phyloP scores from a whole-genome alignment of 1,284 basidiomycete species.

The Psilocybe mexicana region DNA sequence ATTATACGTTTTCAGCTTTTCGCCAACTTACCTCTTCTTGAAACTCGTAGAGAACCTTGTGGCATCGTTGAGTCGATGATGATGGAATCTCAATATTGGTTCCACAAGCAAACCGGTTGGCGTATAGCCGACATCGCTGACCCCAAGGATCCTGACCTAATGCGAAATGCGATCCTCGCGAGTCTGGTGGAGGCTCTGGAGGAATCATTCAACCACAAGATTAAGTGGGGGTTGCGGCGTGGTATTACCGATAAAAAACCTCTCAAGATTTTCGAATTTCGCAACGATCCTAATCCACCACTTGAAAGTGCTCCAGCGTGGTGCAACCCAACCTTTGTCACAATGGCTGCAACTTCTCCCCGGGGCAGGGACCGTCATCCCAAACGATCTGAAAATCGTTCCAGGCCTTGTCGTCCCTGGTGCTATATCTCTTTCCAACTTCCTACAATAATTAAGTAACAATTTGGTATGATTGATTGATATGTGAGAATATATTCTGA shows the following conservation, averaged over 20 bases:
- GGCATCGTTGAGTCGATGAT: neutral
- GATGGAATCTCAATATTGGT: slow-evolving; percentile 13
- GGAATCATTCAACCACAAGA: slow-evolving; percentile 34
- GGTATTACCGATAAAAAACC: slow-evolving; percentile 18
- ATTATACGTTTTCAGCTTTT: no score
- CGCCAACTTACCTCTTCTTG: no score
- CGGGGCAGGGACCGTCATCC: neutral
- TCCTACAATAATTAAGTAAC: no score
- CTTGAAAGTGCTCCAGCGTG: slow-evolving; percentile 11
- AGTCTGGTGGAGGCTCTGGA: slow-evolving; percentile 32
- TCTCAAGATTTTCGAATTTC: slow-evolving; percentile 3
- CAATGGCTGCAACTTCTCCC: slow-evolving; percentile 2
- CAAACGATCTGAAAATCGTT: neutral
- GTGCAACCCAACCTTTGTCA: slow-evolving; percentile 9
- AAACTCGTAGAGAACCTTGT: no score
- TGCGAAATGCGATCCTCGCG: slow-evolving; percentile 32
- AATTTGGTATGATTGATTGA: no score
- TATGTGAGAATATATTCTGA: no score
- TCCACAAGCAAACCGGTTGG: slow-evolving; percentile 12
- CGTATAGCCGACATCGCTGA: slow-evolving; percentile 24
- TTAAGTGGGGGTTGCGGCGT: slow-evolving; percentile 31
- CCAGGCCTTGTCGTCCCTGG: neutral
- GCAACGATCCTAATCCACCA: slow-evolving; percentile 9
- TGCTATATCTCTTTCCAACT: no score
- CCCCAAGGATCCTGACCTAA: slow-evolving; percentile 25